Conservation (phyloP, 768 basidiomycete genomes). For the Macrolepiota dolichaula region DNA sequence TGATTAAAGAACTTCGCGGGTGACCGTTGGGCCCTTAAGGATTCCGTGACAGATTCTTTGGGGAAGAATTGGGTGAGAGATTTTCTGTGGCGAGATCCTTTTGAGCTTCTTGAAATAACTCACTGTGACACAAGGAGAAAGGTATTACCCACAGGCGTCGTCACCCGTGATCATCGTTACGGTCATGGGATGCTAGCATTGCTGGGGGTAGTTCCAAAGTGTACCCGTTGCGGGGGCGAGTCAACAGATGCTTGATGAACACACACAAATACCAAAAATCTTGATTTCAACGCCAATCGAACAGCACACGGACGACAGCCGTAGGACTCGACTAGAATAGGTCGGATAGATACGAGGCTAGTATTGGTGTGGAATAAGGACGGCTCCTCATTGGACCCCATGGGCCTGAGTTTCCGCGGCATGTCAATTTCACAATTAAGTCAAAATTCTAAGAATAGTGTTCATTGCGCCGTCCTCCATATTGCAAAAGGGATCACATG, state of each 20-base stretch:
- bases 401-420: not conserved
- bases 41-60: not conserved
- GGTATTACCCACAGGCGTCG: conserved; percentile 6
- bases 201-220: not conserved
- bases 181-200: not conserved
- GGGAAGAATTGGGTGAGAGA: not conserved
- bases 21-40: not conserved
- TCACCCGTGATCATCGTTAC: conserved; percentile 2
- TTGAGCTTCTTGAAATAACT: not conserved
- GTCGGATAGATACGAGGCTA: no score
- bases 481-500: not conserved
- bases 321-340: no score
- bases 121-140: not conserved
- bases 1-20: not conserved
- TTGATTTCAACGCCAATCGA: not conserved
- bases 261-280: not conserved
- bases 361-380: not conserved
- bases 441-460: not conserved
- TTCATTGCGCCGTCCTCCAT: not conserved
- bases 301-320: not conserved
- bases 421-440: not conserved
- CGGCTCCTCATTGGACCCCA: not conserved
- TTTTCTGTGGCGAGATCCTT: no score
- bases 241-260: not conserved
- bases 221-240: not conserved